Base-by-base conservation (phyloP, 495 filamentous ascomycete genomes). In the Opeltia flavorubescens region DNA sequence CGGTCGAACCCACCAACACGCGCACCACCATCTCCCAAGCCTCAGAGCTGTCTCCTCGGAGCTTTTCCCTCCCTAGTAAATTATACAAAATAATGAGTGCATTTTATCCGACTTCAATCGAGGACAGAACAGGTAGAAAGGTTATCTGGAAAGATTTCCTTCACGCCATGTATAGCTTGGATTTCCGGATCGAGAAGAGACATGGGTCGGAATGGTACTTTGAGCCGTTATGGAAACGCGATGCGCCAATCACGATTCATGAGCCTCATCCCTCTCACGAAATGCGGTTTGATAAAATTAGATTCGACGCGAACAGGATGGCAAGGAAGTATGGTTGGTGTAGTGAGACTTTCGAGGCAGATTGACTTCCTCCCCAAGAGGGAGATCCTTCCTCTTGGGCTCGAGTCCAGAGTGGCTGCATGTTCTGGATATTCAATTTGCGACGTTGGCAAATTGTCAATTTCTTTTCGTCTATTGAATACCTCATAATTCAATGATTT, bases 201-300 rank as follows among this genome's bases (percentile, higher is more conserved):
- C 41, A 44, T 28, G 41, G 21, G 17, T 44, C 41, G 12, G 41
- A 44, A 44, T 44, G 41, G 24, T 44, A 44, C n/a, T 44, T 44
- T 21, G 41, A 44, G 21, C 41, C 41, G 11, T n/a, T 25, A 7
- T 44, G 41, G 41, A 44, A 44, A 28, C 24, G 41, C 8, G 28
- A 44, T 20, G 41, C 41, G 7, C 41, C 41, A 7, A 44, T 44
- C 41, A 44, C 41, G 2, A 21, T 44, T 18, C 41, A 44, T 13
- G 41, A 44, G n/a, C 41, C 41, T 44, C 41, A 44, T 28, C 41
- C 41, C 2, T 44, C 41, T 13, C 41, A 44, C 28, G 41, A 44
- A 13, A 44, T 44, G 41, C 26, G 12, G 25, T 44, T 44, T 13
- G 41, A 44, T 13, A 28, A 27, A 20, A 44, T 44, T 21, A 44